phyloP scores from a whole-genome alignment of 306 rosid species.

The Fragaria iinumae region DNA sequence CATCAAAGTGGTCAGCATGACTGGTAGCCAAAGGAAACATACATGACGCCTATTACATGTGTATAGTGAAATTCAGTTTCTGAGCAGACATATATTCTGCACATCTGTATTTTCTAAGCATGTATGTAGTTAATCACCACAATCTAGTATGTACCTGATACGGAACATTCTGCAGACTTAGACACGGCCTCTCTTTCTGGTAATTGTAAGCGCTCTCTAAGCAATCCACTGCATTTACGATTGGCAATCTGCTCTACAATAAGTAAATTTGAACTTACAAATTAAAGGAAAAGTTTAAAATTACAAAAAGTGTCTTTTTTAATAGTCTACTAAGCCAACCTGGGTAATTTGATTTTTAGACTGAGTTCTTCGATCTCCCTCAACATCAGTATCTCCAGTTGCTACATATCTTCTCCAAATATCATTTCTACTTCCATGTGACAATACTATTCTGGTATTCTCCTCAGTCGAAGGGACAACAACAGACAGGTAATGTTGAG shows the following conservation, averaged over 20 bases:
- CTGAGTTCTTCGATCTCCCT: not conserved
- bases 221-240: not conserved
- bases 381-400: conserved; percentile 3
- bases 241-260: conserved; percentile 21
- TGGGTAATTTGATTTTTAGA: conserved; percentile 10
- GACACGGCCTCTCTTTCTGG: conserved; percentile 11
- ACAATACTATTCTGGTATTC: not conserved
- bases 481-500: conserved; percentile 2
- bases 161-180: not conserved
- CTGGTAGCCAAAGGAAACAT: not conserved
- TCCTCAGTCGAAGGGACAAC: not conserved
- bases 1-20: conserved; percentile 2
- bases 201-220: conserved; percentile 12
- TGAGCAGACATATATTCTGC: not conserved
- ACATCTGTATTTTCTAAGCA: not conserved
- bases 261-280: conserved; percentile 1
- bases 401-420: not conserved
- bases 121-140: not conserved
- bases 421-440: not conserved
- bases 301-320: not conserved
- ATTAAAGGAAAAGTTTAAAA: not conserved
- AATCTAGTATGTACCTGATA: conserved; percentile 12
- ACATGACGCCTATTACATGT: not conserved
- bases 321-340: conserved; percentile 17
- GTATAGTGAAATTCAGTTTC: not conserved